phyloP scores from a whole-genome alignment of 768 basidiomycete genomes.

The Tricholoma sp. region DNA sequence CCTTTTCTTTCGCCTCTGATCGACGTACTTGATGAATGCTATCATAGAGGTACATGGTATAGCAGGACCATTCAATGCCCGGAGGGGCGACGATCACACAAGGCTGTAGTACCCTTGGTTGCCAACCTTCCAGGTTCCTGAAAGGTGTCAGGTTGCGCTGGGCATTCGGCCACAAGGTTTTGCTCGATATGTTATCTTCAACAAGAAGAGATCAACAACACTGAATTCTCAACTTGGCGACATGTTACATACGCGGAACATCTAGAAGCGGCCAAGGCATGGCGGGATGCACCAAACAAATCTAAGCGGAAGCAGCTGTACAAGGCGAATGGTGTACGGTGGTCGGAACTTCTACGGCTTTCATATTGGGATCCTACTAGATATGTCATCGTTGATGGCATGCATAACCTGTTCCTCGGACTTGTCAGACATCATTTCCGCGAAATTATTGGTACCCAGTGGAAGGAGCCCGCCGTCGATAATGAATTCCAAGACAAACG shows the following conservation, averaged over 20 bases:
- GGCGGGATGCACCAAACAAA: not conserved
- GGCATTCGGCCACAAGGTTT: not conserved
- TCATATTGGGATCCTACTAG: slow-evolving; percentile 24
- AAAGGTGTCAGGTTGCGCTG: not conserved
- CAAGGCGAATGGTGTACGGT: slow-evolving; percentile 19
- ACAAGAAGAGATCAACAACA: not conserved
- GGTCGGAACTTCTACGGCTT: slow-evolving; percentile 22
- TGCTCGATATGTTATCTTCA: not conserved
- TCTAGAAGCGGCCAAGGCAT: not conserved
- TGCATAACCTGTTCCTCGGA: slow-evolving; percentile 21
- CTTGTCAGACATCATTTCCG: not conserved
- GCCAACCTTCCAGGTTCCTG: too few species aligned
- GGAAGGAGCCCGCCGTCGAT: not conserved
- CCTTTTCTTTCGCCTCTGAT: slow-evolving; percentile 21
- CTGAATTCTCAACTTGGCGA: too few species aligned
- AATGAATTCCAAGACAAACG: not conserved
- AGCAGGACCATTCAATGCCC: too few species aligned
- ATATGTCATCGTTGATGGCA: slow-evolving; percentile 20
- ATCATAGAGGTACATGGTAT: too few species aligned
- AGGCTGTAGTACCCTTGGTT: too few species aligned
- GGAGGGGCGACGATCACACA: not conserved
- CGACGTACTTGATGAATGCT: slow-evolving; percentile 12
- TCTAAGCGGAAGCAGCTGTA: not conserved
- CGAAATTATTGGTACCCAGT: not conserved
- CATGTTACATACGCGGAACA: not conserved